Base-by-base conservation (phyloP, 1,139 yeast genomes). In the Arxiozyma slooffiae region DNA sequence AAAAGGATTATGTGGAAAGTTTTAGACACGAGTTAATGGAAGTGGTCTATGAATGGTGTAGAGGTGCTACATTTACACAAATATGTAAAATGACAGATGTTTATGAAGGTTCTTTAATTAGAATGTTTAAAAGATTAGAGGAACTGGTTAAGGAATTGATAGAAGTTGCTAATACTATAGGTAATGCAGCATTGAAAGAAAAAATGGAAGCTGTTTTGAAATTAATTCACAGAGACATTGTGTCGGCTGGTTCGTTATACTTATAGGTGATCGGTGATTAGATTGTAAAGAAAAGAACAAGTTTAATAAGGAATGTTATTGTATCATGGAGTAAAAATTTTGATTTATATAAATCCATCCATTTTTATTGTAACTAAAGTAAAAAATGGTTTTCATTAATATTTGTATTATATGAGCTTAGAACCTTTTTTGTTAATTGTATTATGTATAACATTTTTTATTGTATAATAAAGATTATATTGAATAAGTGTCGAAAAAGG, bases 71-170 rank as follows among this genome's bases (percentile, higher is more conserved):
- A 0, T 94, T 94, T 69, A 90, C 97, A 0, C 97, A 90, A 66
- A 90, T 92, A 55, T 92, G 97, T 72, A 90, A 90, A 69, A 88
- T 92, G 97, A 92, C 98, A 0, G 98, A 92, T 66, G 97, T 94
- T 44, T 94, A 90, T 61, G 98, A 94, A 72, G 99, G 99, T 44
- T 85, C 95, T 34, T 77, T 94, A 66, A 90, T 94, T 57, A 80
- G 98, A 68, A 85, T 88, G 79, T 90, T 94, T 72, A 83, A 94
- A 68, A 78, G 98, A 63, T 73, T 94, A 52, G 98, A 92, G 67
- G 99, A 94, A 67, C 77, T 94, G 73, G 73, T 94, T 49, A 79
- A 95, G 61, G 98, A 94, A 68, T 76, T 94, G 79, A 82, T 82
- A 42, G 81, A 79, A 60, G 97, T 96, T 9, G 92, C 97, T 5